A percentile compares a stretch with the other conserved stretches of the same genome.
phyloP scores from a whole-genome alignment of 352 stramenopile genomes.

The Plasmopara muralis region DNA sequence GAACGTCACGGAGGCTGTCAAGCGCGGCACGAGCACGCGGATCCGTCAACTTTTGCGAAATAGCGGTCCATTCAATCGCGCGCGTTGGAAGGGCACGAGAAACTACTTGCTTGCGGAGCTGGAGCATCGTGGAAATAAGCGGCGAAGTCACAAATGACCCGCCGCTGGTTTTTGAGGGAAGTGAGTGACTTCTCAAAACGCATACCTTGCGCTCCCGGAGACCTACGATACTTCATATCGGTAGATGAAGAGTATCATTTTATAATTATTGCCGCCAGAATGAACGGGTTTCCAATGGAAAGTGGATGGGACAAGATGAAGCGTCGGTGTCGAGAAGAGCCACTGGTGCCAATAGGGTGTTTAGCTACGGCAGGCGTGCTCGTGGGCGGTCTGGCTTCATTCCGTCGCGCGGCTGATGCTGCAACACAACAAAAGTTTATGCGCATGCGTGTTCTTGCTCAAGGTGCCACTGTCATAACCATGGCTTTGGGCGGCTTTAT shows the following conservation, averaged over 20 bases:
- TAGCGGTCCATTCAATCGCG: conserved; percentile 58
- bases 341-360: conserved; percentile 68
- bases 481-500: conserved; percentile 63
- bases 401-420: conserved; percentile 53
- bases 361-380: conserved; percentile 58
- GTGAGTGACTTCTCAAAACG: conserved; percentile 9
- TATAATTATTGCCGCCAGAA: background rate
- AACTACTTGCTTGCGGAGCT: conserved; percentile 74
- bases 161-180: conserved; percentile 19
- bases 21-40: conserved; percentile 66
- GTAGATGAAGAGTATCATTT: background rate
- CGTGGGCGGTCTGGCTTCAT: conserved; percentile 54
- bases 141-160: conserved; percentile 11
- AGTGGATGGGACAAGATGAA: conserved; percentile 78
- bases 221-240: background rate
- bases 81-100: conserved; percentile 47
- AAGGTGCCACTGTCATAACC: conserved; percentile 64
- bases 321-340: conserved; percentile 62
- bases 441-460: conserved; percentile 60
- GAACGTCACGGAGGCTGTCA: conserved; percentile 68
- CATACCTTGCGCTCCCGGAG: conserved; percentile 9
- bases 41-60: conserved; percentile 73
- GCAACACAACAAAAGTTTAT: conserved; percentile 80
- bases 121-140: conserved; percentile 40
- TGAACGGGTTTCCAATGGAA: conserved; percentile 39